phyloP scores from a whole-genome alignment of 1,284 basidiomycete species.

The Trichosporon asahii region DNA sequence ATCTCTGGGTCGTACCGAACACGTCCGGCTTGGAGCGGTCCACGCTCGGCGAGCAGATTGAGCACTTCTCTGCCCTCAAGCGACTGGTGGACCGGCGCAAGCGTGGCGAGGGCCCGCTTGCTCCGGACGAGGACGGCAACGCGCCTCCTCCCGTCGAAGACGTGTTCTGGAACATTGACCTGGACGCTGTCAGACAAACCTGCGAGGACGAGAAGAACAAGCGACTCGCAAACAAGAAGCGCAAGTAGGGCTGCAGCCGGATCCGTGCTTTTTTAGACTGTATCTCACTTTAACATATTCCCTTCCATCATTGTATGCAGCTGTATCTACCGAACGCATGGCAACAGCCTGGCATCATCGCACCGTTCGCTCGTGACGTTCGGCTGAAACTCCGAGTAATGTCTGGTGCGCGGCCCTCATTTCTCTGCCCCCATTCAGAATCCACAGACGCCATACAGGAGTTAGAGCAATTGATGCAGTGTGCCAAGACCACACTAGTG shows the following conservation, averaged over 20 bases:
- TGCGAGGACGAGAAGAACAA: constrained; percentile 5
- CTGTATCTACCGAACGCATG: too few species aligned
- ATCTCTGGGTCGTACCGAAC: constrained; percentile 51
- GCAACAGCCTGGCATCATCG: too few species aligned
- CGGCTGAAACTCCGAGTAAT: too few species aligned
- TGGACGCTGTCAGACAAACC: not conserved
- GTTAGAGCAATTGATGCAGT: too few species aligned
- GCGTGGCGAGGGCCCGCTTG: not conserved
- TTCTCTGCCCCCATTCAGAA: too few species aligned
- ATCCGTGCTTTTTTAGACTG: not conserved
- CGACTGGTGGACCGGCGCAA: not conserved
- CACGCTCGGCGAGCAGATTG: constrained; percentile 21
- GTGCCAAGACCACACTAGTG: too few species aligned
- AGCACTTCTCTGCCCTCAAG: constrained; percentile 14
- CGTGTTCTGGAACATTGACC: not conserved
- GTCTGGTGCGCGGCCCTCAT: too few species aligned
- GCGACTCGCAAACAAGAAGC: not conserved
- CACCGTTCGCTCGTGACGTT: too few species aligned
- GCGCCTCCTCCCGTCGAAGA: not conserved
- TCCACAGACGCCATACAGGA: too few species aligned
- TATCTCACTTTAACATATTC: not conserved
- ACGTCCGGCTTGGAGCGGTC: constrained; percentile 50
- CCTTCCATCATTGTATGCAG: not conserved
- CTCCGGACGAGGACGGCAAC: not conserved
- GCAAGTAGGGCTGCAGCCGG: not conserved